Evolutionary conservation across 1,284 basidiomycete species (phyloP), one percentile per base, ranked within the genome.

Genomic region (Stygiomarasmius scandens): DNA sequence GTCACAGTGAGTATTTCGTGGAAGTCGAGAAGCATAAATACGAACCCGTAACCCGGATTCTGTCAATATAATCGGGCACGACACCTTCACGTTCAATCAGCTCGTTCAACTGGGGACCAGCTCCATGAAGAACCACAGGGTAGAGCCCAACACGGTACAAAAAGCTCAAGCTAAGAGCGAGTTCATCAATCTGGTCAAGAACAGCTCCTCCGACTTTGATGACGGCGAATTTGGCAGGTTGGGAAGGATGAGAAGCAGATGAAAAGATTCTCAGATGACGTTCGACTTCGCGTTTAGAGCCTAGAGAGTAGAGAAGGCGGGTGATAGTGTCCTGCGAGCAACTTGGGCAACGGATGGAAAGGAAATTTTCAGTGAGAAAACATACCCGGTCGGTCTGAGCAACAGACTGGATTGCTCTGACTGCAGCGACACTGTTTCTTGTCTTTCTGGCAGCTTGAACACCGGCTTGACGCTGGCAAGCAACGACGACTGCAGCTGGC

Each of bases 261-360:
- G 93, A 95, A 73, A 98, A 98, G 70, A 98, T 97, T 55, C 95
- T 89, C 49, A 98, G 88, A 78, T 98, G 95, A 64, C 95, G 88
- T 72, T 96, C 95, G 61, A 98, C 95, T 74, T 98, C 95, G 64
- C 94, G 91, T 69, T 96, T 94, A 24, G 92, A 93, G 50, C 95
- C 95, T 63, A 98, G 90, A 36, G 95, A 97, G 77, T 97, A 97
- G 45, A 98, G 83, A 20, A 98, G 80, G 52, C 95, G 89, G 54
- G 94, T 94, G 66, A 96, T 96, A 2, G 93, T 96, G 69, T 96
- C 93, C 93, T 95, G 61, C n/a, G 16, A 9, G 22, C 47, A 27
- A 54, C 29, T 14, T 20, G 24, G 14, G n/a, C n/a, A n/a, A n/a
- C n/a, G n/a, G n/a, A n/a, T n/a, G 56, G 19, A 55, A 29, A 16